These are phyloP conservation scores for Thalia dealbata DNA, from an alignment of 176 grass and related monocot genomes.

Conservation along the genomic window DNA sequence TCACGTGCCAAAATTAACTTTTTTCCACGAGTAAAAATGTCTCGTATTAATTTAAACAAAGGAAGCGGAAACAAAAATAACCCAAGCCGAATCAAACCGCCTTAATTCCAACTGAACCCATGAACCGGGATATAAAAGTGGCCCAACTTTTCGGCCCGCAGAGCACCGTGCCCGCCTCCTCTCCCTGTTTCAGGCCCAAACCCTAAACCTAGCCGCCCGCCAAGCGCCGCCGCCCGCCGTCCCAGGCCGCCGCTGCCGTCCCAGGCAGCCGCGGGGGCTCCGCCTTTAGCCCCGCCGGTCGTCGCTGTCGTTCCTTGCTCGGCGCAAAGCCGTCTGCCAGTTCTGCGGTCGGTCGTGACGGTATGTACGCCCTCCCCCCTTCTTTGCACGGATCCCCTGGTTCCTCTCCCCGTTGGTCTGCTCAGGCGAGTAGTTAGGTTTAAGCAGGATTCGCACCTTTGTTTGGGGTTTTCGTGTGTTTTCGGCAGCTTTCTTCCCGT, in stretches of 20 bases:
- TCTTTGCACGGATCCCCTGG: not conserved
- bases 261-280: not conserved
- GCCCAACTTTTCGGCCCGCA: constrained; percentile 4
- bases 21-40: no score
- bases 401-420: no score
- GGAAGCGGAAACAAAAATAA: no score
- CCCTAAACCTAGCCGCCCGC: not conserved
- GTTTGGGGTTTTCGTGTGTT: not conserved
- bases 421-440: no score
- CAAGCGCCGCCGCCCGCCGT: not conserved
- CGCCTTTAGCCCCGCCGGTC: not conserved
- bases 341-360: not conserved
- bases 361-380: not conserved
- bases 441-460: not conserved
- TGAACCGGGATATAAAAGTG: not conserved
- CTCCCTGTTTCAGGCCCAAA: not conserved
- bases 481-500: not conserved
- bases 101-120: no score
- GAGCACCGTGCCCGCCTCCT: not conserved
- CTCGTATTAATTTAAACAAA: no score
- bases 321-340: not conserved
- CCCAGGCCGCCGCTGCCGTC: not conserved
- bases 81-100: no score
- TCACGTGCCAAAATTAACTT: no score
- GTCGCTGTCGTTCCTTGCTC: not conserved